Evolutionary conservation across 1,284 basidiomycete genomes (phyloP).

Genomic region (Vanrija sp.): DNA sequence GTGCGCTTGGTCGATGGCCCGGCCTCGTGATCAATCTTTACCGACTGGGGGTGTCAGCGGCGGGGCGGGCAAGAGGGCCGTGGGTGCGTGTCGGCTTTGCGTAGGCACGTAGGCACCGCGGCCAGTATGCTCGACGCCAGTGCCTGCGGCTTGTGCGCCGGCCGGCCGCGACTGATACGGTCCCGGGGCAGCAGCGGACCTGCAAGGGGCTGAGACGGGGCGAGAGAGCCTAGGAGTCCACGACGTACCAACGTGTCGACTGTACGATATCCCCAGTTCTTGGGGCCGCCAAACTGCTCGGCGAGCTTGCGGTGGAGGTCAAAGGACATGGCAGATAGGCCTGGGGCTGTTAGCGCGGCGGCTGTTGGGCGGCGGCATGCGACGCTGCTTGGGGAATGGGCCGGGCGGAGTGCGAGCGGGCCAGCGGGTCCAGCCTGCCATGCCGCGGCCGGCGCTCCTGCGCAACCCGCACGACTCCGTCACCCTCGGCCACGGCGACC

Average conservation of each 20-base stretch:
- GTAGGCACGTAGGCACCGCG: no score
- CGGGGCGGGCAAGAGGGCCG: neutral
- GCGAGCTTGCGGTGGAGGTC: slow-evolving; percentile 74
- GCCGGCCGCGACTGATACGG: neutral
- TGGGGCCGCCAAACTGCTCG: slow-evolving; percentile 63
- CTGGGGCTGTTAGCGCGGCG: slow-evolving; percentile 23
- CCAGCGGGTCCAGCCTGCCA: neutral
- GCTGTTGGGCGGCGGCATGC: neutral
- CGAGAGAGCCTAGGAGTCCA: neutral
- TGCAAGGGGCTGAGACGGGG: neutral
- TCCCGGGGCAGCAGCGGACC: neutral
- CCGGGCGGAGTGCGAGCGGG: neutral
- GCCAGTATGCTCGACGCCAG: no score
- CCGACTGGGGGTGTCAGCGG: slow-evolving; percentile 21
- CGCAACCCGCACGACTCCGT: neutral
- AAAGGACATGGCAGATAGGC: slow-evolving; percentile 71
- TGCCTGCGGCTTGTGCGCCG: no score
- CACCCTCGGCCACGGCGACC: neutral
- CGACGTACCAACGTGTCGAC: slow-evolving; percentile 51
- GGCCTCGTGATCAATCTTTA: slow-evolving; percentile 42
- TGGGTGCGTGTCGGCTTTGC: no score
- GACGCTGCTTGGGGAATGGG: neutral
- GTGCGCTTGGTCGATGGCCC: slow-evolving; percentile 24
- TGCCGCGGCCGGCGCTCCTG: no score
- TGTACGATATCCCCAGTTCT: slow-evolving; percentile 80